Conservation (phyloP, 1,139 yeast genomes). For the Nakaseomyces bracarensis region DNA sequence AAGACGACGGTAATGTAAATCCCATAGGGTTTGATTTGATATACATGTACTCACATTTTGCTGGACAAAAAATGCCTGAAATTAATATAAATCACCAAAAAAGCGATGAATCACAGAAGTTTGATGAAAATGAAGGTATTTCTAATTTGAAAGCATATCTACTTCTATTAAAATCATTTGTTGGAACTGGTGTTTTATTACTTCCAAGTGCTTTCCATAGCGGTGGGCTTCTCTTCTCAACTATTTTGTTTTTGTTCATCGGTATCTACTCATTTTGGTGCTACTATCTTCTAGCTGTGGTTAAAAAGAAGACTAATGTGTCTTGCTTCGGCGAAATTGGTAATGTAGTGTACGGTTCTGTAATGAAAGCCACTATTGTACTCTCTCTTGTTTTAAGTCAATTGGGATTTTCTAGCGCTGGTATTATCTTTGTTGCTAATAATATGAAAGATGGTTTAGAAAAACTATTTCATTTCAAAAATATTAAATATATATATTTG, state of each 20-base stretch:
- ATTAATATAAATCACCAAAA: too few relatives aligned
- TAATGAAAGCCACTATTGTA: constrained; percentile 51
- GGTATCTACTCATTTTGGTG: constrained; percentile 65
- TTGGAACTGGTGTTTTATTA: constrained; percentile 71
- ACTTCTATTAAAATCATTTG: constrained; percentile 59
- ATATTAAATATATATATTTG: constrained; percentile 34
- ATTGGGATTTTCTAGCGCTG: constrained; percentile 71
- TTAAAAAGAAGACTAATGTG: constrained; percentile 52
- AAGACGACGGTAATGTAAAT: background rate
- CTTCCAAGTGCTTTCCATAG: constrained; percentile 65
- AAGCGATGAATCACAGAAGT: too few relatives aligned
- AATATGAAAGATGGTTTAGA: constrained; percentile 52
- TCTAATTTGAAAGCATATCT: constrained; percentile 61
- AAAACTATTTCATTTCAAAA: constrained; percentile 37
- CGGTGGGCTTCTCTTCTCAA: constrained; percentile 61
- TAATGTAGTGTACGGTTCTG: constrained; percentile 48
- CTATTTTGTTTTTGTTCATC: constrained; percentile 44
- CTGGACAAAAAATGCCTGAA: background rate
- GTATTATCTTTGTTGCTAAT: constrained; percentile 66
- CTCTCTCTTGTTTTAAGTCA: constrained; percentile 60
- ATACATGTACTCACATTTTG: background rate
- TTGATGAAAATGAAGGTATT: constrained; percentile 43
- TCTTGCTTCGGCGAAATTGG: constrained; percentile 75
- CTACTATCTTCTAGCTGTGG: constrained; percentile 50
- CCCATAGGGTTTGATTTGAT: background rate